These are phyloP conservation scores for Tremellales sp. DNA, from an alignment of 1,284 basidiomycete genomes.

Conservation along the genomic window DNA sequence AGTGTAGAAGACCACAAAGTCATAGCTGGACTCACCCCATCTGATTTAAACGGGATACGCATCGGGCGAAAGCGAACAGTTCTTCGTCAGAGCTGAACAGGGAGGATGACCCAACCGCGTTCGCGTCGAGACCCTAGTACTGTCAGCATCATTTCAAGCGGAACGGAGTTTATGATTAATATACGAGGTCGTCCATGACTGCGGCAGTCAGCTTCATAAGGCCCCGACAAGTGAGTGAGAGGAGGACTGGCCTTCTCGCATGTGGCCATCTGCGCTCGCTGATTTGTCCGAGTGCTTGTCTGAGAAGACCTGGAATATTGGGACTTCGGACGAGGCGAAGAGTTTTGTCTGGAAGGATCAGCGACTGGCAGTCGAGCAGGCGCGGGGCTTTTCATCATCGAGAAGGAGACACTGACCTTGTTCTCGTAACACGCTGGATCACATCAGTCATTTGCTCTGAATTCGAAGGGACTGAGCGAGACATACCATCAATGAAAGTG, in stretches of 20 bases:
- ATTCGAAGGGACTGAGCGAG: no score
- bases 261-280: constrained; percentile 57
- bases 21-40: constrained; percentile 59
- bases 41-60: constrained; percentile 81
- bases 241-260: constrained; percentile 56
- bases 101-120: constrained; percentile 70
- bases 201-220: background rate
- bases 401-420: constrained; percentile 54
- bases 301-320: constrained; percentile 80
- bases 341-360: constrained; percentile 67
- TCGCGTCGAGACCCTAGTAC: constrained; percentile 66
- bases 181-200: constrained; percentile 83
- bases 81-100: constrained; percentile 94
- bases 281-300: constrained; percentile 54
- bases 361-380: no score
- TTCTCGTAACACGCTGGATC: constrained; percentile 79
- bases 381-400: no score
- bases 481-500: constrained; percentile 87
- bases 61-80: constrained; percentile 88
- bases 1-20: no score
- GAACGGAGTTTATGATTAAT: no score
- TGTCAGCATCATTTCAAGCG: background rate
- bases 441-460: constrained; percentile 1
- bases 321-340: constrained; percentile 83
- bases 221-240: no score